phyloP scores from a whole-genome alignment of 768 basidiomycete species.

The Leccinum incarnatum region DNA sequence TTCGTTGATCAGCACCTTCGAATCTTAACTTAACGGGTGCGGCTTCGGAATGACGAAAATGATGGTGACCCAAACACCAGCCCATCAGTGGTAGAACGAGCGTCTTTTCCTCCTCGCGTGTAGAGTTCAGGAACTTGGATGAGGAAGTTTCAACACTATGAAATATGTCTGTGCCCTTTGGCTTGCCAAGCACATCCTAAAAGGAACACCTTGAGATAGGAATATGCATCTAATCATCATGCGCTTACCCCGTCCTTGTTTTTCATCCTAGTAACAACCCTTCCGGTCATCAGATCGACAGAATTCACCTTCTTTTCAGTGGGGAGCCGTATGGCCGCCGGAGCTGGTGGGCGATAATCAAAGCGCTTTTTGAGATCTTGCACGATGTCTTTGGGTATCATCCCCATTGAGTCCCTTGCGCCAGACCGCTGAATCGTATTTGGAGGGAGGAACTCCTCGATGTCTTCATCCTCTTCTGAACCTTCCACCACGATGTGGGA shows the following conservation, averaged over 20 bases:
- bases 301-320: neutral
- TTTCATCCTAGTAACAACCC: conserved; percentile 22
- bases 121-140: conserved; percentile 22
- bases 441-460: conserved; percentile 17
- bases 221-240: neutral
- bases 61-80: conserved; percentile 27
- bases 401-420: neutral
- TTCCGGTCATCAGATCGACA: conserved; percentile 5
- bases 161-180: neutral
- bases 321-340: conserved; percentile 7
- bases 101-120: conserved; percentile 6
- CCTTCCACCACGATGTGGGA: conserved; percentile 14
- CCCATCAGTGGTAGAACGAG: conserved; percentile 23
- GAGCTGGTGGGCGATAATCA: conserved; percentile 5
- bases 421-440: neutral
- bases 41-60: conserved; percentile 12
- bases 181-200: conserved; percentile 5
- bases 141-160: conserved; percentile 31
- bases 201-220: conserved; percentile 3
- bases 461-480: conserved; percentile 26
- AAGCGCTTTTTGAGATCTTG: neutral
- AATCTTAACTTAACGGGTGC: conserved; percentile 18
- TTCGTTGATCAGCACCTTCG: neutral
- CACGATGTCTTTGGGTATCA: conserved; percentile 24
- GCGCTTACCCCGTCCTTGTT: conserved; percentile 22